Evolutionary conservation across 2,329 filamentous ascomycete species (phyloP), one percentile per base, ranked within the genome.

Genomic region (Colletotrichum sublineola): DNA sequence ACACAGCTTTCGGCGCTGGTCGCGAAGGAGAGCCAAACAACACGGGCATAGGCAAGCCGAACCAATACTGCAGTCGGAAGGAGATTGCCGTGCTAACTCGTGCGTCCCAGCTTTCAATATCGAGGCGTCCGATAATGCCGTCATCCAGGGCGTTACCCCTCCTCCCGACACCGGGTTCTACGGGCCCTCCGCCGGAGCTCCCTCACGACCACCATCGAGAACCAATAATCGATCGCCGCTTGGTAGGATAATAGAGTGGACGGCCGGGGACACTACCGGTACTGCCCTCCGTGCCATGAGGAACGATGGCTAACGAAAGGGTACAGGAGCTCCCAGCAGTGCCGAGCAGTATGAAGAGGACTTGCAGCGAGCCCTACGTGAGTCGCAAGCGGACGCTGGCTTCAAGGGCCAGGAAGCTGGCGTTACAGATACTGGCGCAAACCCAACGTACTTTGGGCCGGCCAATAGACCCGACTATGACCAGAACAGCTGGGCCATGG

Each of bases 201-300:
- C 88, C 0, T 91, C 90, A 24, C 85, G 90, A 68, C 90, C 90
- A n/a, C 90, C 90, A 1, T 92, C 90, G 31, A 83, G 89, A 79
- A 84, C 86, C 56, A 88, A 87, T 72, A 86, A 86, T 74, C 85
- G 84, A 76, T 91, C 90, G 44, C 89, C 90, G 11, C 78, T 90
- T 71, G 83, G 85, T 78, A 87, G 82, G 75, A 81, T 88, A 74
- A 81, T 85, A 75, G 86, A 89, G 64, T 85, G 86, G 81, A 82
- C 82, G 68, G 80, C 82, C 36, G 79, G 80, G 64, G 81, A 84
- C 60, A 31, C 50, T 67, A 73, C 70, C 64, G 70, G 70, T 74
- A 74, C 38, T 74, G 33, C 73, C 69, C 57, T 68, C 62, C 65
- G 48, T 60, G 61, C 29, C 46, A 42, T 52, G 38, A 33, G 62